Conservation (phyloP, 2,329 filamentous ascomycete genomes). For the Exophiala phaeomuriformis region DNA sequence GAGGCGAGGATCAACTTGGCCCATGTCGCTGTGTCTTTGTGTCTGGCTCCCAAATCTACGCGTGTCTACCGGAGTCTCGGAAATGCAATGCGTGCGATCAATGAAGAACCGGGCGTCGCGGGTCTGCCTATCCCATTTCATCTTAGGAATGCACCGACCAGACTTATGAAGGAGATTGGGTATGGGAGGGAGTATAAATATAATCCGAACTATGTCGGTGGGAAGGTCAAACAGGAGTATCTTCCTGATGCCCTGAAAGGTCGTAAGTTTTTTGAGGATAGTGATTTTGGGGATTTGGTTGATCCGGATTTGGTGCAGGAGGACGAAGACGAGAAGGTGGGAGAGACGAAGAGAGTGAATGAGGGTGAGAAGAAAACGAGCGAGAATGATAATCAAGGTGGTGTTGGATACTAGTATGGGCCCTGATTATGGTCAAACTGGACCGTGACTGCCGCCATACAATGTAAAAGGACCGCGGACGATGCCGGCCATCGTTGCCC, state of each 20-base stretch:
- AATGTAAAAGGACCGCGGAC: no score
- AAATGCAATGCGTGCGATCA: conserved; percentile 68
- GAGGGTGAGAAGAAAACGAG: no score
- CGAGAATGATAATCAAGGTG: no score
- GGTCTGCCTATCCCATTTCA: conserved; percentile 77
- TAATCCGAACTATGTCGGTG: conserved; percentile 80
- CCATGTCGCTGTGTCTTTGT: conserved; percentile 75
- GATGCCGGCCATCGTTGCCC: no score
- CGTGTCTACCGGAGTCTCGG: conserved; percentile 74
- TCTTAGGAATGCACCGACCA: conserved; percentile 83
- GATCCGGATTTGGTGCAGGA: conserved; percentile 43
- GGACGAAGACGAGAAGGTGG: not conserved
- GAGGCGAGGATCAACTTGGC: conserved; percentile 89
- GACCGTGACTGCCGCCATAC: no score
- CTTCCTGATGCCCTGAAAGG: conserved; percentile 69
- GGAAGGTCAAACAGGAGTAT: conserved; percentile 79
- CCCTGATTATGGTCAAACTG: no score
- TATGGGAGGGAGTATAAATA: conserved; percentile 94
- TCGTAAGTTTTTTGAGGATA: conserved; percentile 67
- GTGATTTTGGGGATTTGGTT: conserved; percentile 68
- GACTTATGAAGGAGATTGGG: conserved; percentile 85
- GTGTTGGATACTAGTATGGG: no score
- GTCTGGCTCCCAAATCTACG: conserved; percentile 77
- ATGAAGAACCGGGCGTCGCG: conserved; percentile 71
- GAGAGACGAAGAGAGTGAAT: no score